These are phyloP conservation scores for Yamadazyma sp. DNA, from an alignment of 805 yeast species.

Conservation along the genomic window DNA sequence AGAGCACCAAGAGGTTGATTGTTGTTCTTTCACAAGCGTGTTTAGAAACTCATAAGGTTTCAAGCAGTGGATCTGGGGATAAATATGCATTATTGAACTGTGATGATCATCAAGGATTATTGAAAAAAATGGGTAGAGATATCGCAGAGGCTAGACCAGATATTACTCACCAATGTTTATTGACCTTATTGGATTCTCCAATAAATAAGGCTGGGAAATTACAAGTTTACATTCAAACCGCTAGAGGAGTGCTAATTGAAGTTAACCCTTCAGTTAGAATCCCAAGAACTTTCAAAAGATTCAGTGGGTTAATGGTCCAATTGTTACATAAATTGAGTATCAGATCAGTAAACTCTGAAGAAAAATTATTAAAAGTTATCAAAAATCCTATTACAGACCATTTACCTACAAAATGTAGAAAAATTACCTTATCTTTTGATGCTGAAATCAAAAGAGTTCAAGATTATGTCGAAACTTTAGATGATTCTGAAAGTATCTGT, in stretches of 20 bases:
- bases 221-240: constrained; percentile 95
- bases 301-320: constrained; percentile 97
- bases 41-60: constrained; percentile 88
- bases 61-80: constrained; percentile 73
- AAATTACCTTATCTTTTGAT: constrained; percentile 88
- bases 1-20: constrained; percentile 77
- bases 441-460: constrained; percentile 85
- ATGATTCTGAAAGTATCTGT: constrained; percentile 89
- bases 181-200: constrained; percentile 95
- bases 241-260: constrained; percentile 90
- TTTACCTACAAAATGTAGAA: constrained; percentile 92
- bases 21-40: constrained; percentile 97
- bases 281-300: constrained; percentile 97
- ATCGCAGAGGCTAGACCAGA: constrained; percentile 99
- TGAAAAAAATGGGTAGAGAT: constrained; percentile 95
- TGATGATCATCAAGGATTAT: constrained; percentile 95
- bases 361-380: constrained; percentile 87
- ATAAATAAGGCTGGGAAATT: constrained; percentile 95
- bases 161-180: constrained; percentile 94
- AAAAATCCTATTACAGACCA: constrained; percentile 97
- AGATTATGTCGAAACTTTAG: constrained; percentile 78
- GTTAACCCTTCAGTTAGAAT: constrained; percentile 96
- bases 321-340: constrained; percentile 87
- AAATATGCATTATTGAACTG: constrained; percentile 92
- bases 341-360: constrained; percentile 93